Base-by-base conservation (phyloP, 371 early-diverging fungal species). In the Mortierella sp. region DNA sequence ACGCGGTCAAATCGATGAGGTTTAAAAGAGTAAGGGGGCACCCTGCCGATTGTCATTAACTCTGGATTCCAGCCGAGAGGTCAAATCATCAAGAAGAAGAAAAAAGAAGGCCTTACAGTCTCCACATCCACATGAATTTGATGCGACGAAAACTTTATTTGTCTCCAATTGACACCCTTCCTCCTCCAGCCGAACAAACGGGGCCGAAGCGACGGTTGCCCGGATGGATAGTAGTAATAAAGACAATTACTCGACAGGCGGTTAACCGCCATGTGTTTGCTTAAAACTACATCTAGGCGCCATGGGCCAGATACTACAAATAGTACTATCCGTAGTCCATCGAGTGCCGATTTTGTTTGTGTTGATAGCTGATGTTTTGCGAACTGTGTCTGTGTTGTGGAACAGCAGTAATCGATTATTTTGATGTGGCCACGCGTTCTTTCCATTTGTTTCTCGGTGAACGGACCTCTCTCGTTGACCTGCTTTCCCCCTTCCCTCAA, bases 181-280 rank as follows among this genome's bases (percentile, higher is more conserved):
- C n/a, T n/a, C n/a, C n/a, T 26, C 55, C 14, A 61, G 61, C 61
- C 61, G 61, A 61, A 22, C 22, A 22, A 50, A 10, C 10, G 50
- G 22, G 61, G 19, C 61, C 61, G 61, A 61, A 61, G 61, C 61
- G 61, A 61, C 61, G 7, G 34, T 4, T 34, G 37, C 61, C 61
- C 14, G 61, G 34, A 61, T 61, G 61, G 61, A 61, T 61, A 61
- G 22, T 61, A n/a, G n/a, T n/a, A n/a, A n/a, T 61, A 22, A 61
- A n/a, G n/a, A n/a, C n/a, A n/a, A n/a, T n/a, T 61, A 61, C 34
- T 34, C 39, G 34, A 22, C 48, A 37, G 4, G 31, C 9, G 31
- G 19, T 7, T 3, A 53, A 34, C 8, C 34, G 58, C 58, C 34
- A 58, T 29, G 55, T 55, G 31, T 29, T 13, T 45, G 45, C 45